A percentile compares a stretch with the other conserved stretches of the same genome.
Conservation (phyloP, 2,329 filamentous ascomycete genomes). For the Sporothrix protearum region DNA sequence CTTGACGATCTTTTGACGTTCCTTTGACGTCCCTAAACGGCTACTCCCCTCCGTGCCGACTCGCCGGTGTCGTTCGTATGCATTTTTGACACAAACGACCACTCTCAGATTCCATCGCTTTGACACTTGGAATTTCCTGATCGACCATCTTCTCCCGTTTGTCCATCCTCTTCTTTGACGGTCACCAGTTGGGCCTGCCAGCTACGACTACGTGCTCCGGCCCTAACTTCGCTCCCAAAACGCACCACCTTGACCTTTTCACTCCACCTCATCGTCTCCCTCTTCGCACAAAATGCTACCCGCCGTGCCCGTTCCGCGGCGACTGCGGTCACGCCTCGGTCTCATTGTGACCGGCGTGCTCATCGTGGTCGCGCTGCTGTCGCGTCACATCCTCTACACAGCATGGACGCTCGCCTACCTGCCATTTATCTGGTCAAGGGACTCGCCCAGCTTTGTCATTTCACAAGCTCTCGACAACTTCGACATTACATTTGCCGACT, state of each 20-base stretch:
- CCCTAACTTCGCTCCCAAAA: background rate
- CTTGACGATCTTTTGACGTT: no score
- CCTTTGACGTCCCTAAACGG: background rate
- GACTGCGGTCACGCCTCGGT: constrained; percentile 11
- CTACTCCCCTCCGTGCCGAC: background rate
- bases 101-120: background rate
- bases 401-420: constrained; percentile 15
- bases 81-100: background rate
- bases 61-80: background rate
- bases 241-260: no score
- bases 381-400: constrained; percentile 9
- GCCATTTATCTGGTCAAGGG: constrained; percentile 13
- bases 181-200: background rate
- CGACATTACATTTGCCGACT: constrained; percentile 22
- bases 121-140: background rate
- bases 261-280: background rate
- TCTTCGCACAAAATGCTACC: background rate
- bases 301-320: background rate
- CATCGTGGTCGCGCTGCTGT: background rate
- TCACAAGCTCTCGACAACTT: constrained; percentile 18
- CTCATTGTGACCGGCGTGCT: background rate
- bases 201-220: background rate
- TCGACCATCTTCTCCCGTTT: background rate
- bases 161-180: background rate
- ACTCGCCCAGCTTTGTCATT: constrained; percentile 1